These are phyloP conservation scores for Persicaria maculosa DNA, from an alignment of 148 eudicot species.

Conservation along the genomic window DNA sequence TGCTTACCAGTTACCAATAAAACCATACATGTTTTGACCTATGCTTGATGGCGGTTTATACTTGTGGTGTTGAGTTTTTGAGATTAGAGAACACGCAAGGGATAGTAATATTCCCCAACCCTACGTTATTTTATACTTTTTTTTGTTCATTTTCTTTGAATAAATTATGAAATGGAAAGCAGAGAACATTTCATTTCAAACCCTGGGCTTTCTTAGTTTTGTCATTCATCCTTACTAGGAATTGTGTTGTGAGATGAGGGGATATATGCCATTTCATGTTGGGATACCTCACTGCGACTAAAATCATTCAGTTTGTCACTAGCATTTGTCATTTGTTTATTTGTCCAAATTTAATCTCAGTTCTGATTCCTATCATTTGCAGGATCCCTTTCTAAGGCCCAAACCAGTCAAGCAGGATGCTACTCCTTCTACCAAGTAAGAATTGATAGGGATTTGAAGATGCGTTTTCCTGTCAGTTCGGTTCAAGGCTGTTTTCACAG, in stretches of 20 bases:
- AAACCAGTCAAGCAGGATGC: not conserved
- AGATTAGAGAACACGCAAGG: not conserved
- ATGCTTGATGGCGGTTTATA: not conserved
- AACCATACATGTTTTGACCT: not conserved
- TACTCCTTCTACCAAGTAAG: slow-evolving; percentile 2
- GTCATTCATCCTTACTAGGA: too few relatives aligned
- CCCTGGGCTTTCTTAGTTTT: too few relatives aligned
- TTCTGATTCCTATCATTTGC: not conserved
- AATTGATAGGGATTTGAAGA: not conserved
- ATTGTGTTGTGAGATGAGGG: too few relatives aligned
- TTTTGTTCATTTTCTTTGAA: not conserved
- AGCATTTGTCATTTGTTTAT: not conserved
- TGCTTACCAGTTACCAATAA: not conserved
- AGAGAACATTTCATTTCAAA: too few relatives aligned
- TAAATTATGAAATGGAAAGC: too few relatives aligned
- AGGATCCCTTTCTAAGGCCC: not conserved
- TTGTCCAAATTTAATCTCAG: not conserved
- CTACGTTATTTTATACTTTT: not conserved
- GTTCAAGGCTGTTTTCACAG: not conserved
- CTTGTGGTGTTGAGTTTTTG: not conserved
- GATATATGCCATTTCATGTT: too few relatives aligned
- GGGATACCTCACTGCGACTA: not conserved
- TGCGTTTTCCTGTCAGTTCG: not conserved
- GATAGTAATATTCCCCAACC: not conserved
- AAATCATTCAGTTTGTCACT: not conserved